Base-by-base conservation (phyloP, 129 eudicot genomes). In the Solidago caesia region DNA sequence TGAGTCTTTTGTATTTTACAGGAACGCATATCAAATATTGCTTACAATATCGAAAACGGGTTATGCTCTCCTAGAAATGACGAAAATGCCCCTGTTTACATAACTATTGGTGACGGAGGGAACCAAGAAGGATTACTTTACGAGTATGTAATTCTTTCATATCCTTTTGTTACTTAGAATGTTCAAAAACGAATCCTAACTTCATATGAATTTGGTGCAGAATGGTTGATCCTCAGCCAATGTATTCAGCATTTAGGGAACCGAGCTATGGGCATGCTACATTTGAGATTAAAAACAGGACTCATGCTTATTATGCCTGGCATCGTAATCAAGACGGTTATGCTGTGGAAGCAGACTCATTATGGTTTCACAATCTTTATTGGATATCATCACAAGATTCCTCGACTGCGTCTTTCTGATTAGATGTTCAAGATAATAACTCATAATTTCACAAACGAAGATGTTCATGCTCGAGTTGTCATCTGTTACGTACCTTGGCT, bases 71-170 rank as follows among this genome's bases (percentile, higher is more conserved):
- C 98, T 12, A 55, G 43, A 16, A 59, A 68, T 27, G 92, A 93
- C 46, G 76, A 64, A 7, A 84, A 87, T 66, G 98, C 98, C 53
- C 98, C 96, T 15, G 89, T 93, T 57, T 90, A 93, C 83, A 85
- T 90, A 63, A 93, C 98, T 41, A 82, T 93, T 25, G 97, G 98
- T 56, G 98, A 93, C 29, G 97, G 98, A 72, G 98, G 98, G 80
- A 93, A 93, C 83, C 92, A 76, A 66, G 98, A 93, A 76, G 98
- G 98, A 72, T 80, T 93, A 71, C 91, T 81, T 0, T 81, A 82
- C 6, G 89, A 90, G 98, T 93, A 93, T 0, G 89, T 85, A 13
- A 29, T 75, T 81, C 68, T 48, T 64, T 9, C 39, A 57, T 11
- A 25, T 48, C 73, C 8, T 42, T 5, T 56, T 64, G 44, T 48